Evolutionary conservation across 139 green algal genomes (phyloP).

Genomic region (Zygnema cylindricum): DNA sequence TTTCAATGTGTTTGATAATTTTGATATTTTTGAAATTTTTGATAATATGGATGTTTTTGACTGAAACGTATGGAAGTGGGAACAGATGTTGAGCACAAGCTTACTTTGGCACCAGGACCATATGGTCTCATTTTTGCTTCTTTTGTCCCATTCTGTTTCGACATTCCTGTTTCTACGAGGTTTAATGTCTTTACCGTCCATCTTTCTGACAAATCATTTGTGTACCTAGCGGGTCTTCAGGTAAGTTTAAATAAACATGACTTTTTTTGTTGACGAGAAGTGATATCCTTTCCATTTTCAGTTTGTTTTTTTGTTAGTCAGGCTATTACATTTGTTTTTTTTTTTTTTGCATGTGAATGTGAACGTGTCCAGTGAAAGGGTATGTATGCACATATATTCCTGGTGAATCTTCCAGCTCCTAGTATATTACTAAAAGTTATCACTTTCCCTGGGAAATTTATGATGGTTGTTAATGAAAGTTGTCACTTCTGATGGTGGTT

Average conservation of each 20-base stretch:
- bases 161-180: slow-evolving; percentile 53
- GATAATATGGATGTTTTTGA: too few species aligned
- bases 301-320: too few species aligned
- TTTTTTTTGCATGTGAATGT: too few species aligned
- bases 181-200: slow-evolving; percentile 55
- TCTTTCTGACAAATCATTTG: slow-evolving; percentile 62
- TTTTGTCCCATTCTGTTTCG: slow-evolving; percentile 61
- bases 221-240: slow-evolving; percentile 60
- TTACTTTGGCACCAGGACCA: slow-evolving; percentile 42
- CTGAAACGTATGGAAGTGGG: neutral
- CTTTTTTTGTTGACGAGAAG: neutral
- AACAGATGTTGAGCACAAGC: slow-evolving; percentile 7
- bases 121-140: slow-evolving; percentile 62
- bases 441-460: slow-evolving; percentile 16
- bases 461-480: slow-evolving; percentile 1
- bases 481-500: neutral
- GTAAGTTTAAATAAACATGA: slow-evolving; percentile 6
- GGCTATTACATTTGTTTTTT: too few species aligned
- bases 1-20: too few species aligned
- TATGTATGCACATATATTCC: too few species aligned
- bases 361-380: too few species aligned
- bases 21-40: too few species aligned
- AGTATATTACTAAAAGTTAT: too few species aligned
- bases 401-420: too few species aligned
- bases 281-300: too few species aligned